A percentile compares a stretch with the other conserved stretches of the same genome.
phyloP scores from a whole-genome alignment of 139 green algal genomes.

The Eudorina sp. region DNA sequence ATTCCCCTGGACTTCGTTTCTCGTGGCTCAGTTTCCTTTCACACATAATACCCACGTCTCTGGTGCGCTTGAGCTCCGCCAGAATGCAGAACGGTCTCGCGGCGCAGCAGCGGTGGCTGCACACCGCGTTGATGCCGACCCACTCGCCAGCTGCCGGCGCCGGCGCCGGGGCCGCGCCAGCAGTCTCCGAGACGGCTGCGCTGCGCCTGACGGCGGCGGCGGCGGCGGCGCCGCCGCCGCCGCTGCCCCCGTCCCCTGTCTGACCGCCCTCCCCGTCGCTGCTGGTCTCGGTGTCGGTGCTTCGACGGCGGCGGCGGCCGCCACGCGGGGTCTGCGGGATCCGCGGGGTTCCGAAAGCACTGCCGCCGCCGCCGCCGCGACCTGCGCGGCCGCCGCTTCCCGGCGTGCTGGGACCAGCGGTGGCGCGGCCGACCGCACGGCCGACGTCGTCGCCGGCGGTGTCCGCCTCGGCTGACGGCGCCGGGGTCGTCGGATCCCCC shows the following conservation, averaged over 20 bases:
- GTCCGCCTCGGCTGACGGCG: neutral
- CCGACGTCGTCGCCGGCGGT: neutral
- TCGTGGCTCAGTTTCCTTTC: no score
- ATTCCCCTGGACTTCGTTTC: no score
- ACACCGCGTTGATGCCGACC: slow-evolving; percentile 57
- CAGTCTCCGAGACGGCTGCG: no score
- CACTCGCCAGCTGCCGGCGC: neutral
- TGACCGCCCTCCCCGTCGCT: neutral
- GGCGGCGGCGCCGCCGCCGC: no score
- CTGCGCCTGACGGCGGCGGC: neutral
- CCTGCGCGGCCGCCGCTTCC: neutral
- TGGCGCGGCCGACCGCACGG: neutral
- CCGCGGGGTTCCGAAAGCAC: no score
- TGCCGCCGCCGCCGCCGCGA: neutral
- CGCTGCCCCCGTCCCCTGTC: no score
- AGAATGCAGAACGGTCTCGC: slow-evolving; percentile 69
- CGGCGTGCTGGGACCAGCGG: neutral
- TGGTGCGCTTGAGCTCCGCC: slow-evolving; percentile 55
- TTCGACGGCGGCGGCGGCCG: neutral
- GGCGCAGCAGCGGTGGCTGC: slow-evolving; percentile 64
- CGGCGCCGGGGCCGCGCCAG: neutral
- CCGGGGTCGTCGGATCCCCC: neutral
- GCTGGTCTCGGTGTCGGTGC: neutral
- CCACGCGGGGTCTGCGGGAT: no score
- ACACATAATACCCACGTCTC: slow-evolving; percentile 26